Base-by-base conservation (phyloP, 1,284 basidiomycete genomes). In the Puccinia novopanici region DNA sequence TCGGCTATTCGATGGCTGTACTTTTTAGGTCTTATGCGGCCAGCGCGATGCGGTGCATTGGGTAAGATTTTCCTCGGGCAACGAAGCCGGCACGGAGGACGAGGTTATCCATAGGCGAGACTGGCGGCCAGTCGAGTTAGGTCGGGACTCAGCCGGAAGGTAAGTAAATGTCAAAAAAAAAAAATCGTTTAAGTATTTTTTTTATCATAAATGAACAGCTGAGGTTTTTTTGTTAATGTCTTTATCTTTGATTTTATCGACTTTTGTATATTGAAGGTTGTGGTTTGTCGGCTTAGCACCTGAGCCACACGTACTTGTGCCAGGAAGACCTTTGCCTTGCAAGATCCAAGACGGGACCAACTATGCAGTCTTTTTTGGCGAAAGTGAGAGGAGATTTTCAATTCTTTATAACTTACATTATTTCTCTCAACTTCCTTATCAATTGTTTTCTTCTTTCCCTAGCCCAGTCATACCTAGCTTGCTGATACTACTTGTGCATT, bases 131-230 rank as follows among this genome's bases (percentile, higher is more conserved):
- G 59, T 61, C 8, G 59, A 61, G 19, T 24, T 61, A 9, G 59
- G 59, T 61, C 59, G 59, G 59, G 59, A 61, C 34, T 61, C 59
- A 24, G 59, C 34, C 27, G 59, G 59, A 61, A 61, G 59, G 59
- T 61, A 61, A 17, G 8, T 37, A 0, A 61, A 61, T 30, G 17
- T 13, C 37, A 34, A 34, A 34, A 34, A 34, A 34, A 34, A 34
- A 1, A n/a, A n/a, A n/a, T n/a, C n/a, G n/a, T n/a, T n/a, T n/a
- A n/a, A 34, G 34, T 34, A 34, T 34, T 34, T 34, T 34, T 34
- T 4, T 34, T 34, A 34, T 34, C 34, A 34, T 34, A 34, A 34
- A 34, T 34, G 4, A 34, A 34, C 34, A 34, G 4, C 34, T 34
- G 4, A 34, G 34, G 4, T 34, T 34, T 34, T 34, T 34, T 34